A percentile compares a stretch with the other conserved stretches of the same genome.
Evolutionary conservation across 2,329 filamentous ascomycete species (phyloP).

Genomic region (Diaporthe capsici): DNA sequence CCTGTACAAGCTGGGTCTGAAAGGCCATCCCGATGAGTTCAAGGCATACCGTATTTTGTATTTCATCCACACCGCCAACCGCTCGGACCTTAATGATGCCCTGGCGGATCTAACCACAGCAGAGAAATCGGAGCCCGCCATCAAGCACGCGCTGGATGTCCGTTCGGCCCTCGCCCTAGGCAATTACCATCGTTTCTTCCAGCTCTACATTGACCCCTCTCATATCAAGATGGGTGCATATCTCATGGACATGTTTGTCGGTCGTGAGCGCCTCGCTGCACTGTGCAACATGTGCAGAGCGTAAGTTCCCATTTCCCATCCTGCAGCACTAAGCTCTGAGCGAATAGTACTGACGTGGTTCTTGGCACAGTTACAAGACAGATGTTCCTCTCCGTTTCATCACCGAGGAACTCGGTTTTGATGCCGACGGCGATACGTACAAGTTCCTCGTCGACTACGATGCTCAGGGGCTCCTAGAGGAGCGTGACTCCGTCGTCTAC

Average conservation of each 20-base stretch:
- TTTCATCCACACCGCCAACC: conserved; percentile 99
- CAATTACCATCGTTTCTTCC: conserved; percentile 98
- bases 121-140: conserved; percentile 88
- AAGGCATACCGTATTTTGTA: conserved; percentile 99
- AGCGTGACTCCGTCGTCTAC: conserved; percentile 79
- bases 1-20: conserved; percentile 88
- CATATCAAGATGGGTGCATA: conserved; percentile 90
- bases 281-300: conserved; percentile 94
- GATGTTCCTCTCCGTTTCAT: conserved; percentile 91
- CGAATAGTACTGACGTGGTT: conserved; percentile 59
- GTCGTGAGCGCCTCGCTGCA: conserved; percentile 90
- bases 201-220: conserved; percentile 91
- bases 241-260: conserved; percentile 99
- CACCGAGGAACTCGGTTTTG: conserved; percentile 95
- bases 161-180: conserved; percentile 92
- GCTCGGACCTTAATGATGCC: conserved; percentile 97
- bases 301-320: conserved; percentile 70
- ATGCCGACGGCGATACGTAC: conserved; percentile 89
- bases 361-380: conserved; percentile 82
- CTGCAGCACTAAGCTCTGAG: neutral
- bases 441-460: conserved; percentile 90
- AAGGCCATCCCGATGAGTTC: conserved; percentile 94
- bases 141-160: conserved; percentile 93
- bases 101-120: conserved; percentile 98
- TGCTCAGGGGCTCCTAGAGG: conserved; percentile 82